These are phyloP conservation scores for Globisporangium canariense DNA, from an alignment of 352 stramenopile genomes.

Conservation along the genomic window DNA sequence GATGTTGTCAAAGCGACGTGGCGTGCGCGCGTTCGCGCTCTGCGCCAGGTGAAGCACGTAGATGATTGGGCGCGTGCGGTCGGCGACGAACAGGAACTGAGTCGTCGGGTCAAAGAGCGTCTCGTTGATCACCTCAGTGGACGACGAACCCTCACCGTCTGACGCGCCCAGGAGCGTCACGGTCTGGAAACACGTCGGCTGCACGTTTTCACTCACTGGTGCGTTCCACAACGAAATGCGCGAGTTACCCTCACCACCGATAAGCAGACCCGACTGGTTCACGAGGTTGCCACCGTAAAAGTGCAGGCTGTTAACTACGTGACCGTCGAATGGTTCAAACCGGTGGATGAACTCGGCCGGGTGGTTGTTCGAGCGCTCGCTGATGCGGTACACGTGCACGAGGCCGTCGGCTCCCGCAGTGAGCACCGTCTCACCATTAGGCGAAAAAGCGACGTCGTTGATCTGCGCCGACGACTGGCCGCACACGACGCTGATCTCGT, in stretches of 20 bases:
- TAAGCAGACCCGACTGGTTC: conserved; percentile 47
- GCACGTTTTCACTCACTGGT: conserved; percentile 47
- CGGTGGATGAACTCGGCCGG: conserved; percentile 66
- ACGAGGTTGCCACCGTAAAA: conserved; percentile 58
- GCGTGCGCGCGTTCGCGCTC: conserved; percentile 29
- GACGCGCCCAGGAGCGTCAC: conserved; percentile 40
- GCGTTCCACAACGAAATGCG: conserved; percentile 59
- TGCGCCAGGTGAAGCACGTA: conserved; percentile 64
- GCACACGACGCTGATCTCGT: conserved; percentile 68
- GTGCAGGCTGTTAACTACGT: conserved; percentile 64
- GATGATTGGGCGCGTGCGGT: conserved; percentile 54
- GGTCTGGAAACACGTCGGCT: conserved; percentile 61
- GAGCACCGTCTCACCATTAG: conserved; percentile 49
- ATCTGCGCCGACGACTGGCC: conserved; percentile 64
- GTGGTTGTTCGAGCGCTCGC: conserved; percentile 39
- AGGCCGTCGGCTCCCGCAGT: conserved; percentile 73
- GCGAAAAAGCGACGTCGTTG: conserved; percentile 77
- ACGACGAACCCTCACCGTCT: conserved; percentile 19
- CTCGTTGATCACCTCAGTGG: conserved; percentile 40
- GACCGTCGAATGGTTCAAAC: conserved; percentile 74
- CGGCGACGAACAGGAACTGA: conserved; percentile 79
- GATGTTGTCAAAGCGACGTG: conserved; percentile 71
- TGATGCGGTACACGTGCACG: conserved; percentile 77
- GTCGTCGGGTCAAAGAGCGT: conserved; percentile 64
- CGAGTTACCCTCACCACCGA: conserved; percentile 68